Evolutionary conservation across 306 rosid genomes (phyloP).

Genomic region (Chamaecrista fasciculata): DNA sequence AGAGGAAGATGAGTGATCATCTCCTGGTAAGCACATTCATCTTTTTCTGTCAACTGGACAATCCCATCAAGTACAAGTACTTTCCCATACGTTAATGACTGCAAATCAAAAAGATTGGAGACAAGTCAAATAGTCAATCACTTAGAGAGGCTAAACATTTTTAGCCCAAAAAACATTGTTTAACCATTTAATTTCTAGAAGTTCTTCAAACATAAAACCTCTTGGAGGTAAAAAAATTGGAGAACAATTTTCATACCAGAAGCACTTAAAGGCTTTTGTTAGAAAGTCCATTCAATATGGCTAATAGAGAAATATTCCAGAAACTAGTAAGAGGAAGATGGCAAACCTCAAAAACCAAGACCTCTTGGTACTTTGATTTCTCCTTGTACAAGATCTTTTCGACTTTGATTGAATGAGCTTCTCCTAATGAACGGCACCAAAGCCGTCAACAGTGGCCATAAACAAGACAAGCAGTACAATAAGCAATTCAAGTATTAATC

Average conservation of each 20-base stretch:
- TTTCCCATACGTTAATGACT: slow-evolving; percentile 79
- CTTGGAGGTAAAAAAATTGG: neutral
- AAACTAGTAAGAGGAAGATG: slow-evolving; percentile 31
- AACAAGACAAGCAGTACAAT: neutral
- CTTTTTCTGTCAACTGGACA: slow-evolving; percentile 89
- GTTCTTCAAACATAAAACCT: neutral
- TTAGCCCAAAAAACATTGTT: neutral
- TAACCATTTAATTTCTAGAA: neutral
- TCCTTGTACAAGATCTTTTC: slow-evolving; percentile 63
- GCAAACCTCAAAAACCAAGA: slow-evolving; percentile 83
- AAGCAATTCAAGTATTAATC: neutral
- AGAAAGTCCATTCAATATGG: neutral
- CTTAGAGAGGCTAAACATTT: neutral
- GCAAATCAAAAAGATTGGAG: slow-evolving; percentile 28
- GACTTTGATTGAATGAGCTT: slow-evolving; percentile 79
- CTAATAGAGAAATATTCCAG: neutral
- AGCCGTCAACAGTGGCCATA: slow-evolving; percentile 16
- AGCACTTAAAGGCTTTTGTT: neutral
- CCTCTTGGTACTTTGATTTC: slow-evolving; percentile 81
- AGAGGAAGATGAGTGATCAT: slow-evolving; percentile 96
- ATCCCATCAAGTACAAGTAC: slow-evolving; percentile 97
- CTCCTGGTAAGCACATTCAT: slow-evolving; percentile 98
- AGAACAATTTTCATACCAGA: neutral
- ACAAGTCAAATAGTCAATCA: slow-evolving; percentile 12
- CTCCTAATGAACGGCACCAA: slow-evolving; percentile 49